These are phyloP conservation scores for Plasmodium gonderi DNA, from an alignment of 169 alveolate species.

Conservation along the genomic window DNA sequence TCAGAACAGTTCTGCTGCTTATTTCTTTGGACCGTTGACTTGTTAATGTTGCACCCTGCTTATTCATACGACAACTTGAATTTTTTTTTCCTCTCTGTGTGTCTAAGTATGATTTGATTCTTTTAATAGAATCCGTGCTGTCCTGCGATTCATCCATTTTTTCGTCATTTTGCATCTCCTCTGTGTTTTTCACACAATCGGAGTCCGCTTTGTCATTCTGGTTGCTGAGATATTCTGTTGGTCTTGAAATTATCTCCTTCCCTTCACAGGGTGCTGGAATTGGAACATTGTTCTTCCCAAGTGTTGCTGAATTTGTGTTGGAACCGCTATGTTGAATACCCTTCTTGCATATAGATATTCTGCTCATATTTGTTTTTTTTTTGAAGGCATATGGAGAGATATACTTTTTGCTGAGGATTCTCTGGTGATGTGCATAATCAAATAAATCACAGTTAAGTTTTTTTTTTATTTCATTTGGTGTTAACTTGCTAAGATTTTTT, in stretches of 20 bases:
- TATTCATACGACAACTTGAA: not conserved
- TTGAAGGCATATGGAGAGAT: constrained; percentile 46
- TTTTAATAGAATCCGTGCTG: constrained; percentile 5
- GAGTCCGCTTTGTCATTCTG: not conserved
- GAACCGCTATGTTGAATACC: not conserved
- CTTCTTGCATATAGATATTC: not conserved
- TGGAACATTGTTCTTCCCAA: no score
- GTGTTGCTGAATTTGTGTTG: not conserved
- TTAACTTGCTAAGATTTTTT: not conserved
- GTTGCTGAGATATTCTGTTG: not conserved
- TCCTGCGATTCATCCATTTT: not conserved
- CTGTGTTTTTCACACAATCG: not conserved
- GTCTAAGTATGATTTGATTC: constrained; percentile 20
- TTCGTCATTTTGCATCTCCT: not conserved
- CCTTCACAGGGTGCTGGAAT: no score
- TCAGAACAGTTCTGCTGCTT: not conserved
- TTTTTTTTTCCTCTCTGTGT: not conserved
- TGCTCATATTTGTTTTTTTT: not conserved
- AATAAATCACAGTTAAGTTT: constrained; percentile 7
- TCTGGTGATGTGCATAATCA: constrained; percentile 30
- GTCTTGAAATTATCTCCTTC: no score
- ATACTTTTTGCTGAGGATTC: constrained; percentile 29
- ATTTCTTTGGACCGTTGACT: not conserved
- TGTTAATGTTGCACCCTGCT: not conserved
- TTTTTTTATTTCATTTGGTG: not conserved